Conservation (phyloP, 768 basidiomycete species). For the Podaxis sp. region DNA sequence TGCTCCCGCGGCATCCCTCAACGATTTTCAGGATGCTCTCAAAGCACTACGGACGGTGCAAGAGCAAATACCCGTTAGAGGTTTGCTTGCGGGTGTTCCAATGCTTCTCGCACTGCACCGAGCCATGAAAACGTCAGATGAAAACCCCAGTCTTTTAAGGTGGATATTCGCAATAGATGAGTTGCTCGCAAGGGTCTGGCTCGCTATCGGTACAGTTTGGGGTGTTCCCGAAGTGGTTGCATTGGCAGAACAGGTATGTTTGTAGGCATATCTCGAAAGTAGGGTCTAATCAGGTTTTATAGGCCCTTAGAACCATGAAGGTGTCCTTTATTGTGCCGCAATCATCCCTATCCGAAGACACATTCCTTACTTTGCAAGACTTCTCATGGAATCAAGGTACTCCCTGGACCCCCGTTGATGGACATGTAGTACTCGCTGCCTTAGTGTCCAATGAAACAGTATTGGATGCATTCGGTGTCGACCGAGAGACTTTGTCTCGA, state of each 20-base stretch:
- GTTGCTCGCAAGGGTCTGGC: slow-evolving; percentile 62
- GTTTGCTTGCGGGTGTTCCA: slow-evolving; percentile 72
- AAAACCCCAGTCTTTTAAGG: slow-evolving; percentile 32
- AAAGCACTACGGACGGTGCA: slow-evolving; percentile 65
- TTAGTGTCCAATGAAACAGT: slow-evolving; percentile 50
- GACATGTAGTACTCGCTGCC: slow-evolving; percentile 41
- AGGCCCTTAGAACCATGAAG: slow-evolving; percentile 8
- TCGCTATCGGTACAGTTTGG: slow-evolving; percentile 68
- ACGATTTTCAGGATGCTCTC: slow-evolving; percentile 69
- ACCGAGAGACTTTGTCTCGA: slow-evolving; percentile 48
- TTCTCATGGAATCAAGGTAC: slow-evolving; percentile 9
- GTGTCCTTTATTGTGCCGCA: slow-evolving; percentile 5
- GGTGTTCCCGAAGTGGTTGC: slow-evolving; percentile 48
- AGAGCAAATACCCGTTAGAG: slow-evolving; percentile 68
- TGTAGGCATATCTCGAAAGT: slow-evolving; percentile 5
- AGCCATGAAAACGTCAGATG: slow-evolving; percentile 40
- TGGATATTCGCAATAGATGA: slow-evolving; percentile 57
- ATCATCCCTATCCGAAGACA: slow-evolving; percentile 4
- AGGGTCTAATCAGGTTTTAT: slow-evolving; percentile 12
- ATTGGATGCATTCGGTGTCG: slow-evolving; percentile 61
- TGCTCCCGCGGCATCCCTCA: slow-evolving; percentile 36
- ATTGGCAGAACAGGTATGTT: slow-evolving; percentile 52
- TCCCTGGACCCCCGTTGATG: slow-evolving; percentile 13
- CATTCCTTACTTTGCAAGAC: slow-evolving; percentile 10
- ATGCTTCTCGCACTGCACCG: slow-evolving; percentile 78